Conservation (phyloP, 1,284 basidiomycete genomes). For the Cystobasidiaceae sp. region DNA sequence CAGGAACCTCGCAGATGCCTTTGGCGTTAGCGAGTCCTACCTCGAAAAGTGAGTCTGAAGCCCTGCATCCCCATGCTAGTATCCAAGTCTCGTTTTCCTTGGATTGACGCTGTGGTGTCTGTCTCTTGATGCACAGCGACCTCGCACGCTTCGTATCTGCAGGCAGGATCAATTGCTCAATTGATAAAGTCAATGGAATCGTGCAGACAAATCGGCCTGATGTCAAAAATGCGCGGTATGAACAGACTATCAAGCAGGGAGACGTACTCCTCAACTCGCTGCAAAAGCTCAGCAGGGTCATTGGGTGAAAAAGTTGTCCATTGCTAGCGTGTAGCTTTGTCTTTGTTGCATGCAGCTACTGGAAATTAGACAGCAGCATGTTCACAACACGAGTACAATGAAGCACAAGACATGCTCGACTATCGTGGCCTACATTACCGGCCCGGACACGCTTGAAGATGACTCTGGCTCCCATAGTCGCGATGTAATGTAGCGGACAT, state of each 20-base stretch:
- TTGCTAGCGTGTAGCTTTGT: no score
- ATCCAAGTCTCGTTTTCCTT: no score
- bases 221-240: conserved; percentile 81
- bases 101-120: no score
- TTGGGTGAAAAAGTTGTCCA: conserved; percentile 34
- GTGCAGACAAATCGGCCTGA: conserved; percentile 88
- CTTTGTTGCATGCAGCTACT: neutral
- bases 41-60: conserved; percentile 65
- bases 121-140: no score
- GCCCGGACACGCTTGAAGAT: no score
- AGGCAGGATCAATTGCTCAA: conserved; percentile 80
- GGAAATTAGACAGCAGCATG: neutral
- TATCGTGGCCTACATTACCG: no score
- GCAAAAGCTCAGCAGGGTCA: conserved; percentile 44
- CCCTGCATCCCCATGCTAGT: no score
- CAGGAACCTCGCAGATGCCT: conserved; percentile 76
- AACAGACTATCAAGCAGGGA: conserved; percentile 78
- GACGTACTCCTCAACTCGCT: conserved; percentile 70
- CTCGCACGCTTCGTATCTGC: conserved; percentile 87
- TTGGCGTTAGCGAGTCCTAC: conserved; percentile 83
- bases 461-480: no score
- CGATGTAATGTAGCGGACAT: no score
- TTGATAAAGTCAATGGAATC: conserved; percentile 89
- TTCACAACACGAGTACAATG: no score
- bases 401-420: no score